Evolutionary conservation across 768 basidiomycete genomes (phyloP), one percentile per base, ranked within the genome.

Genomic region (Tylopilus subfusipes): DNA sequence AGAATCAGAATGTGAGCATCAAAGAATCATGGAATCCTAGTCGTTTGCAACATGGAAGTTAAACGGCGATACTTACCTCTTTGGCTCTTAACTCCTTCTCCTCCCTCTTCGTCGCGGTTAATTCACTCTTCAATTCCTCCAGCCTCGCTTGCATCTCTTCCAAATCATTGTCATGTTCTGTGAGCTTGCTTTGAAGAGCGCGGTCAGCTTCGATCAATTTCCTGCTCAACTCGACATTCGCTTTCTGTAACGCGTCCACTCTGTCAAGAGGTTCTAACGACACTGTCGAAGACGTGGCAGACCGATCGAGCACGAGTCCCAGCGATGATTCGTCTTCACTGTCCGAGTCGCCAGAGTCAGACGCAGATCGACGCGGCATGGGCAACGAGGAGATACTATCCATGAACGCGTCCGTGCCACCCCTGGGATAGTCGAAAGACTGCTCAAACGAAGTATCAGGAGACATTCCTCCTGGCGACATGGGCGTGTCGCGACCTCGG

Each of bases 51-150:
- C 16, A 42, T 56, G 52, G 34, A 48, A 44, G 25, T 57, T 9
- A 38, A 52, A 39, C 21, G 53, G 40, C 3, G 4, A 42, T 61
- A 72, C 61, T 11, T 54, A 91, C 91, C 77, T 97, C 95, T 70
- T 94, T 95, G 13, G 81, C 76, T 42, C 90, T 78, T 59, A 96
- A 71, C 63, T 98, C 95, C 73, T 98, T 97, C 71, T 98, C 94
- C 63, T 98, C 93, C 38, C 90, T 81, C 69, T 91, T 90, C 5
- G 88, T 86, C 7, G 86, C 79, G 14, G 77, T 84, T 9, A 97
- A 75, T 69, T 97, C 95, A 13, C 76, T 81, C 58, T 80, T 75
- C 55, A 87, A 69, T 66, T 97, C 92, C 53, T 97, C 94, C 53
- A 96, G 67, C 29, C 81, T 77, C 4, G 71, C 72, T 63, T 95